Base-by-base conservation (phyloP, 1,284 basidiomycete genomes). In the Ceratobasidium sp. region DNA sequence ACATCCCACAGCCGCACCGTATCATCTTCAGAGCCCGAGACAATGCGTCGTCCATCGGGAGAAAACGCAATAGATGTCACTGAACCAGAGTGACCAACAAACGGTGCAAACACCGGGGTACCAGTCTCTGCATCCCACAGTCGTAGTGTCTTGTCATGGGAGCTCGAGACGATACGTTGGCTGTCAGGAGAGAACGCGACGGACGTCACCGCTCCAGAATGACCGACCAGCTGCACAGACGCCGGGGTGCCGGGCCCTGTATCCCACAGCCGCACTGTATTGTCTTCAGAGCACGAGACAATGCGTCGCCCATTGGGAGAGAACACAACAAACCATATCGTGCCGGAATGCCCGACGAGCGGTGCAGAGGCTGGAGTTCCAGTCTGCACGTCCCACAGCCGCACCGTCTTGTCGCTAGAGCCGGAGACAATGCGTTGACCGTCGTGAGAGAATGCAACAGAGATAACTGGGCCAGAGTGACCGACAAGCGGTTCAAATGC, bases 301-400 rank as follows among this genome's bases (percentile, higher is more conserved):
- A 71, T 54, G 25, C 47, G 50, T 13, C 75, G 73, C 42, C 79
- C 80, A 70, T 82, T 79, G 25, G 77, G 76, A 27, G 77, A 78
- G 53, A 82, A 76, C 40, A 78, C 77, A 53, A 82, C 79, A 25
- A 76, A 77, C 2, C 73, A 75, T 10, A 82, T 79, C 7, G 42
- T 20, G 31, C 32, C 27, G 5, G 35, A 65, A 35, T 69, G 68
- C 10, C 68, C 70, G 20, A 64, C 57, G 7, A 58, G 47, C 4
- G 42, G 52, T 13, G 17, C n/a, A 2, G 22, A 31, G 2, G 38
- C 27, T 12, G 38, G 15, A 13, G 15, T 34, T 13, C 62, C 62
- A 5, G 62, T 32, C 4, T 53, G 31, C 17, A 42, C 50, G 32
- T 67, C 40, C 69, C 60, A 70, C 12, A 67, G 22, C 20, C 49